Base-by-base conservation (phyloP, 1,284 basidiomycete species). In the Marasmius tenuissimus region DNA sequence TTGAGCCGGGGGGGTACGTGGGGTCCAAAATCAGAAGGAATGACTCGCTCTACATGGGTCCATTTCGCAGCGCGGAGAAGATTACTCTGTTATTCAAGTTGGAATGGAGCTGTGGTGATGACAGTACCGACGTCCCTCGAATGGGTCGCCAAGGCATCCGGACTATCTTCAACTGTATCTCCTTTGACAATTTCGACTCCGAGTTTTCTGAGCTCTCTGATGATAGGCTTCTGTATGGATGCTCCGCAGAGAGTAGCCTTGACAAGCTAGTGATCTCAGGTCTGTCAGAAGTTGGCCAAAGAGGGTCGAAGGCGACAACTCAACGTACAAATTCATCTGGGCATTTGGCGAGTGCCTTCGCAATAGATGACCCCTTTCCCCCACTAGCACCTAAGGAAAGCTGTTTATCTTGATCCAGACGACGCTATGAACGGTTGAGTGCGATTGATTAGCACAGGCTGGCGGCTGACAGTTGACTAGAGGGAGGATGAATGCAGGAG, bases 321-420 rank as follows among this genome's bases (percentile, higher is more conserved):
- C n/a, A n/a, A n/a, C n/a, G n/a, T n/a, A n/a, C n/a, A n/a, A n/a
- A n/a, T n/a, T n/a, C n/a, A n/a, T n/a, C n/a, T n/a, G n/a, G n/a
- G n/a, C n/a, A n/a, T n/a, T n/a, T n/a, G n/a, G n/a, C n/a, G n/a
- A 57, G 40, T 16, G 55, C 55, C 40, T 40, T 57, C 8, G 55
- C 55, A 18, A 57, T 47, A 18, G 22, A 22, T n/a, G 9, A 14
- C n/a, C 55, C 55, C n/a, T 27, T 57, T 27, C 40, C n/a, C 5
- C 55, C 55, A 10, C 34, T 57, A 16, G 37, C 55, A 11, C 55
- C 55, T 11, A n/a, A 37, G 40, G 10, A 57, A 39, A 37, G 40
- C 55, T n/a, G 35, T 57, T 57, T 57, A 37, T 57, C 34, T 53
- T 14, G 51, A 53, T 9, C 9, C 16, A 40, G 39, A 40, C 39